Base-by-base conservation (phyloP, 768 basidiomycete genomes). In the Termitomyces sp. region DNA sequence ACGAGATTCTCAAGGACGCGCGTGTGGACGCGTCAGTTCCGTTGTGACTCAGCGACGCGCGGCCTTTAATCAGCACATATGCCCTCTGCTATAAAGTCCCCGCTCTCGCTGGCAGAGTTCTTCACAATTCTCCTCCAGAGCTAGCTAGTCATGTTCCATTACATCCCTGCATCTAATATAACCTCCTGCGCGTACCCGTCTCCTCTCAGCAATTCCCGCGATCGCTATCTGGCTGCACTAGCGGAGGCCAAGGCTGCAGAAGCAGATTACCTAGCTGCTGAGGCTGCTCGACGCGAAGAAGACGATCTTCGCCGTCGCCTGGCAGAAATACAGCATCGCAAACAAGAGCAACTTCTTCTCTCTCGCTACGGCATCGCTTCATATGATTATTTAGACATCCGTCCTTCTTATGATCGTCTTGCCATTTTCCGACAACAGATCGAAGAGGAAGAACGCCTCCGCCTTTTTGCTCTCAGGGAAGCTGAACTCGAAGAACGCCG, bases 191-290 rank as follows among this genome's bases (percentile, higher is more conserved):
- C 30, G 6, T 61, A 55, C 33, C 52, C 55, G 44, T 47, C 59
- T 47, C 42, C 37, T 43, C 50, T 60, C 55, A 64, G 35, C 9
- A 37, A 50, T 40, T 63, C 72, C 35, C 70, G 72, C 23, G 67
- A 73, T 23, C 69, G 66, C 26, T 76, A 76, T 59, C 61, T 74
- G 28, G 67, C 69, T 44, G 72, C 75, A 26, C 61, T 75, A 23
- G 71, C 73, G 8, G 66, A 70, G 53, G 70, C 69, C 19, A 67
- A 68, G 56, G 68, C 71, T 47, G 73, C 75, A 6, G 72, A 75
- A 60, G 67, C 67, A 14, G 70, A 74, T 42, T 73, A 72, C 40
- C 63, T 75, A 37, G 69, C 70, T 40, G 69, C 67, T 5, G 65
- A 74, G 48, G 68, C 70, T 35, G 57, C 62, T 7, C 68, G 63